phyloP scores from a whole-genome alignment of 306 rosid genomes.

The Prunus salicina region DNA sequence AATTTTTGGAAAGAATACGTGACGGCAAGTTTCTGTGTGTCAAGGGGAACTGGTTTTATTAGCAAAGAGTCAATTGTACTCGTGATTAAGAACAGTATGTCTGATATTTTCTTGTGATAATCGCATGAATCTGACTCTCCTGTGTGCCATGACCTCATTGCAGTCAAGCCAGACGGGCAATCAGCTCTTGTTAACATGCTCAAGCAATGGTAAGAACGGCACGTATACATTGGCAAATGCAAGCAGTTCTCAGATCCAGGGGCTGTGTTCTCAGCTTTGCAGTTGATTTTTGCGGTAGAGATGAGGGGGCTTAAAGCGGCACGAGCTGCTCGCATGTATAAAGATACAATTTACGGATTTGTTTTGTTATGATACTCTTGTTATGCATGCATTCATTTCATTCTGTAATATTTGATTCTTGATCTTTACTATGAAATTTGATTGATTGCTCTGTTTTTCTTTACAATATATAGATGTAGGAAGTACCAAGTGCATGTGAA shows the following conservation, averaged over 20 bases:
- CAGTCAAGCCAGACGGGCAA: constrained; percentile 74
- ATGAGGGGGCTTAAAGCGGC: neutral
- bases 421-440: neutral
- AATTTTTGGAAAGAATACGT: neutral
- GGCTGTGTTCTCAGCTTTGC: constrained; percentile 70
- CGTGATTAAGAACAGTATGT: neutral
- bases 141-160: constrained; percentile 16
- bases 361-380: neutral
- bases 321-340: constrained; percentile 23
- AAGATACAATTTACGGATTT: constrained; percentile 18
- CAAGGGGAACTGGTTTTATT: neutral
- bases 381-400: neutral
- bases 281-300: constrained; percentile 40
- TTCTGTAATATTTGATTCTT: neutral
- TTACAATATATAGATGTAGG: neutral
- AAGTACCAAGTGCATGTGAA: too few species aligned
- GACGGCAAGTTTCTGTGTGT: neutral
- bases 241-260: constrained; percentile 63
- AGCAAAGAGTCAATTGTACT: neutral
- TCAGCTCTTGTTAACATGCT: constrained; percentile 76
- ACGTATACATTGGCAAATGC: constrained; percentile 43
- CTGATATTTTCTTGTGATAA: neutral
- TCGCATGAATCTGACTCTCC: constrained; percentile 13
- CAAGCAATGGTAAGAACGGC: constrained; percentile 62
- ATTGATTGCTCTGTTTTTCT: neutral